Evolutionary conservation across 805 yeast genomes (phyloP).

Genomic region (Hanseniaspora guilliermondii): DNA sequence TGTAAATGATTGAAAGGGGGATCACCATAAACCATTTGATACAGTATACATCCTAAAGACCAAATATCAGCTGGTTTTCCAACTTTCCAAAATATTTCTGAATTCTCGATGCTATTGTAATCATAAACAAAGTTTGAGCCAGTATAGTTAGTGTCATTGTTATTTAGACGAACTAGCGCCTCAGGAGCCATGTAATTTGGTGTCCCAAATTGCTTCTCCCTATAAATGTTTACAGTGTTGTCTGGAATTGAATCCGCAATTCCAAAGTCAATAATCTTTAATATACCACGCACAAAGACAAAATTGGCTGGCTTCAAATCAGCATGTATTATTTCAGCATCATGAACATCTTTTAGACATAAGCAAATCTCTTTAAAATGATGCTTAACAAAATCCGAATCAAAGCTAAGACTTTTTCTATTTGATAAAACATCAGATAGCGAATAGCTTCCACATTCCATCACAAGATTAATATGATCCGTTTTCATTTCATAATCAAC

Average conservation of each 20-base stretch:
- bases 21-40: conserved; percentile 87
- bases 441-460: conserved; percentile 94
- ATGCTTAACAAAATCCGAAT: conserved; percentile 63
- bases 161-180: conserved; percentile 42
- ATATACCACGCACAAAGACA: conserved; percentile 65
- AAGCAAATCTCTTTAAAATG: conserved; percentile 65
- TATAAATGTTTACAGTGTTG: conserved; percentile 75
- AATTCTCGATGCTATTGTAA: conserved; percentile 20
- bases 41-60: conserved; percentile 94
- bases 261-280: conserved; percentile 91
- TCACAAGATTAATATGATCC: conserved; percentile 55
- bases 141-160: conserved; percentile 17
- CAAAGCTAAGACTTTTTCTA: conserved; percentile 41
- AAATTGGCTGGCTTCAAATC: conserved; percentile 66
- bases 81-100: conserved; percentile 46
- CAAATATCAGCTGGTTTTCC: conserved; percentile 94
- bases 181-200: conserved; percentile 98
- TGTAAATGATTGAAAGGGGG: conserved; percentile 78
- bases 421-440: conserved; percentile 65
- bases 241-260: conserved; percentile 91
- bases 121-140: conserved; percentile 9
- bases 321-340: conserved; percentile 71
- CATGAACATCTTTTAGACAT: conserved; percentile 82
- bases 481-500: conserved; percentile 60
- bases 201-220: conserved; percentile 88